phyloP scores from a whole-genome alignment of 768 basidiomycete species.

The Clavaria fumosa region DNA sequence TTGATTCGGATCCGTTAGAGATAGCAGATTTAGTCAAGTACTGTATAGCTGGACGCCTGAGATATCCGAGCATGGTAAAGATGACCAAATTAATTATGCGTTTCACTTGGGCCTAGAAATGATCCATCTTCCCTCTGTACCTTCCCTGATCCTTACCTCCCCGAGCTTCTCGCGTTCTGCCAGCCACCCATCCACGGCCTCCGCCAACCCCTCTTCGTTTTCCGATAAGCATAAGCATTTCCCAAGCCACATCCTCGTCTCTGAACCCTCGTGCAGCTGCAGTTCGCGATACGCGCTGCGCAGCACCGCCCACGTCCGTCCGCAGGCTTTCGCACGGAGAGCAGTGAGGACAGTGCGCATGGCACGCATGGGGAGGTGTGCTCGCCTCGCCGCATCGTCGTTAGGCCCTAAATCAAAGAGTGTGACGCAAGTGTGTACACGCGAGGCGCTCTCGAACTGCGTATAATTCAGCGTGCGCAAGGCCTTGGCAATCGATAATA shows the following conservation, averaged over 20 bases:
- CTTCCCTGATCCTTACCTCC: constrained; percentile 42
- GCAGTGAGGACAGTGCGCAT: constrained; percentile 28
- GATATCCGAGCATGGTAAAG: too few relatives aligned
- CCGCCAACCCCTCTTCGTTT: constrained; percentile 10
- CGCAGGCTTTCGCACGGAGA: constrained; percentile 34
- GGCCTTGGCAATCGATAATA: constrained; percentile 32
- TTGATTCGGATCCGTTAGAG: too few relatives aligned
- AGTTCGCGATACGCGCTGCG: constrained; percentile 53
- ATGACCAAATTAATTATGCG: not conserved
- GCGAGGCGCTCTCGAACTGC: constrained; percentile 32
- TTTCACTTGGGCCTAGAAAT: constrained; percentile 34
- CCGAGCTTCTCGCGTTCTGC: constrained; percentile 25
- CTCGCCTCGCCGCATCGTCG: too few relatives aligned
- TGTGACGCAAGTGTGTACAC: constrained; percentile 9
- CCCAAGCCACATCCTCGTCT: constrained; percentile 31
- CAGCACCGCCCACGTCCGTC: constrained; percentile 42
- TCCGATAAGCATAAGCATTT: constrained; percentile 30
- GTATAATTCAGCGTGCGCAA: constrained; percentile 42
- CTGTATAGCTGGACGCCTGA: too few relatives aligned
- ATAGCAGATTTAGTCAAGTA: too few relatives aligned
- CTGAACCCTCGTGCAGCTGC: constrained; percentile 22
- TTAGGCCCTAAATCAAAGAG: constrained; percentile 3
- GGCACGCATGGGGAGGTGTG: constrained; percentile 25
- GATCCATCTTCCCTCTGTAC: constrained; percentile 41
- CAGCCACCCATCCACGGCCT: constrained; percentile 39